Evolutionary conservation across 768 basidiomycete species (phyloP).

Genomic region (Thelephora ganbajun): DNA sequence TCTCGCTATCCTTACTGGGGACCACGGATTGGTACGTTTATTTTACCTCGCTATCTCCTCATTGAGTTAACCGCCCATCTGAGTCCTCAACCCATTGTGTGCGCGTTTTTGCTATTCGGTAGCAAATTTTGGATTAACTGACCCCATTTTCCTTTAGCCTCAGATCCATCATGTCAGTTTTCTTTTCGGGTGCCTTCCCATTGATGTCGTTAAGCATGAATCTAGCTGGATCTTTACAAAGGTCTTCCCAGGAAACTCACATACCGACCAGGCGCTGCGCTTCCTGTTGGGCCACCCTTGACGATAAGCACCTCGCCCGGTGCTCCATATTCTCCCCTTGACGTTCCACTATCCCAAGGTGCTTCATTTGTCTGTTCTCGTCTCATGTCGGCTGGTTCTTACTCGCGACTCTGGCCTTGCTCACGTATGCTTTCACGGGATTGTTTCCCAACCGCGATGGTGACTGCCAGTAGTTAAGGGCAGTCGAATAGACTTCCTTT

Average conservation of each 20-base stretch:
- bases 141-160: slow-evolving; percentile 24
- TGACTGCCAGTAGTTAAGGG: slow-evolving; percentile 18
- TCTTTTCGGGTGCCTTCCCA: background rate
- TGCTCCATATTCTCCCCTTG: background rate
- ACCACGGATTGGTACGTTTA: slow-evolving; percentile 52
- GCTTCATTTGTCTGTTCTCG: slow-evolving; percentile 62
- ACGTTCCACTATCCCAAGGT: slow-evolving; percentile 18
- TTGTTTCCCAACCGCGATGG: background rate
- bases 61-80: background rate
- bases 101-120: slow-evolving; percentile 11
- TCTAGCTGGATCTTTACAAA: slow-evolving; percentile 50
- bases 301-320: slow-evolving; percentile 22
- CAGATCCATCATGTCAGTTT: slow-evolving; percentile 43
- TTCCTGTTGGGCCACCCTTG: slow-evolving; percentile 74
- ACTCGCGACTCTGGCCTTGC: slow-evolving; percentile 33
- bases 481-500: slow-evolving; percentile 60
- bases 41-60: background rate
- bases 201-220: background rate
- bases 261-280: slow-evolving; percentile 37
- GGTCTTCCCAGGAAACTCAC: slow-evolving; percentile 28
- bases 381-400: slow-evolving; percentile 70
- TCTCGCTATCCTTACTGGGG: slow-evolving; percentile 59
- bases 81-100: slow-evolving; percentile 46
- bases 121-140: background rate
- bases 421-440: slow-evolving; percentile 30